Evolutionary conservation across 2,329 filamentous ascomycete species (phyloP), one percentile per base, ranked within the genome.

Genomic region (Hypoxylon sp.): DNA sequence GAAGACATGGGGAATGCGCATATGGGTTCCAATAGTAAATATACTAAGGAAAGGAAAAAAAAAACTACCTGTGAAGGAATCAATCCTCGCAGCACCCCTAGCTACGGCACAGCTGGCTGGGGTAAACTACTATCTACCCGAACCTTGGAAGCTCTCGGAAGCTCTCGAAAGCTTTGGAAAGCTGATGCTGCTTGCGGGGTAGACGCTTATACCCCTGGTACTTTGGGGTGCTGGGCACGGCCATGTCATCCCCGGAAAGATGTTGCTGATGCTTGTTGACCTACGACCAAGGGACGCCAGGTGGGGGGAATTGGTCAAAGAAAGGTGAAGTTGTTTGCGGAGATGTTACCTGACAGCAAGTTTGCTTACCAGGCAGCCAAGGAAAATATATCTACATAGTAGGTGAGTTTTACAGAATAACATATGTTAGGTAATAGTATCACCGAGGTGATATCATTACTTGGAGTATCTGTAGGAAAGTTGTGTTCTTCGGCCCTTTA

Each of bases 141-240:
- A 31, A 26, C 22, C 54, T 58, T 22, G 50, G 63, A 47, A 65
- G 52, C 57, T 61, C 37, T 50, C 13, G 50, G 63, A 47, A 65
- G 52, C 57, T 61, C 37, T 50, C 13, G 59, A 55, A 62, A 48
- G 31, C 59, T 55, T 50, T 55, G 42, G 52, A 37, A 56, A 63
- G 60, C 33, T 44, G 39, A 42, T 35, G 44, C 33, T 56, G 9
- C 31, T 54, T 61, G 58, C 31, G 48, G 48, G 58, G 50, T 31
- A 51, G 31, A 37, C 50, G 59, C 51, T 58, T 61, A 63, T 54
- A 62, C 59, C 67, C 67, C 63, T 46, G 57, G 58, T 26, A 29
- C 54, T n/a, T n/a, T 29, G 33, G 48, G 56, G 44, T 60, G 58
- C 54, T 66, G 66, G 66, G 56, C 33, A 59, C 24, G 54, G 37